A percentile compares a stretch with the other conserved stretches of the same genome.
Conservation (phyloP, 1,139 yeast genomes). For the Debaryomyces udenii region DNA sequence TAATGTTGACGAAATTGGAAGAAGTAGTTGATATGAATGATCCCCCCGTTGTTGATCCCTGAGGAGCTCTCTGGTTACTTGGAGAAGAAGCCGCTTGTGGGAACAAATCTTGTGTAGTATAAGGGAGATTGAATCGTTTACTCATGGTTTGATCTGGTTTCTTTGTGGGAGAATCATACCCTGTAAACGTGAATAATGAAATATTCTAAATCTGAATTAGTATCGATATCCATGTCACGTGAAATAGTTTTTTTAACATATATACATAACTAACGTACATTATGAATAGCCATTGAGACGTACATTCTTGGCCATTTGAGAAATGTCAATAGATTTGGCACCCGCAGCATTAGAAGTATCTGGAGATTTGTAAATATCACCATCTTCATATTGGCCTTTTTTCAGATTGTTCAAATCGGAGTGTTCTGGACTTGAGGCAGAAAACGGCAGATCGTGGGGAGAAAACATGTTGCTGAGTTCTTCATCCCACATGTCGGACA, state of each 20-base stretch:
- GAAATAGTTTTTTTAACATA: not conserved
- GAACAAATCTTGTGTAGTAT: constrained; percentile 42
- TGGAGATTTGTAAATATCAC: constrained; percentile 1
- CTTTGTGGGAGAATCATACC: too few relatives aligned
- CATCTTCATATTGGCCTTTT: not conserved
- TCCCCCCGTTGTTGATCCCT: constrained; percentile 25
- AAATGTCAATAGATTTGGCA: constrained; percentile 6
- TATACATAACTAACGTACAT: not conserved
- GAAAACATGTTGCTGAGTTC: constrained; percentile 12
- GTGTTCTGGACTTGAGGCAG: not conserved
- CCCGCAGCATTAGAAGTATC: not conserved
- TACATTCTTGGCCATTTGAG: constrained; percentile 7
- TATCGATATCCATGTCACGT: not conserved
- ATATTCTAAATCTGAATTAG: too few relatives aligned
- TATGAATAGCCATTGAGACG: constrained; percentile 4
- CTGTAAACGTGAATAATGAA: too few relatives aligned
- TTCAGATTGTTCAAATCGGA: not conserved
- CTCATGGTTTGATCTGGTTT: constrained; percentile 23
- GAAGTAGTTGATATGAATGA: constrained; percentile 27
- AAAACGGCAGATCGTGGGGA: not conserved
- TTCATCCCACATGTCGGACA: constrained; percentile 16
- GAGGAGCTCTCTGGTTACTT: constrained; percentile 18
- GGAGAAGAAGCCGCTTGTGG: constrained; percentile 27
- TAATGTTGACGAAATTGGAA: constrained; percentile 15
- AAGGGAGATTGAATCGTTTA: constrained; percentile 38